Evolutionary conservation across 805 yeast genomes (phyloP).

Genomic region (Barnettozyma californica): DNA sequence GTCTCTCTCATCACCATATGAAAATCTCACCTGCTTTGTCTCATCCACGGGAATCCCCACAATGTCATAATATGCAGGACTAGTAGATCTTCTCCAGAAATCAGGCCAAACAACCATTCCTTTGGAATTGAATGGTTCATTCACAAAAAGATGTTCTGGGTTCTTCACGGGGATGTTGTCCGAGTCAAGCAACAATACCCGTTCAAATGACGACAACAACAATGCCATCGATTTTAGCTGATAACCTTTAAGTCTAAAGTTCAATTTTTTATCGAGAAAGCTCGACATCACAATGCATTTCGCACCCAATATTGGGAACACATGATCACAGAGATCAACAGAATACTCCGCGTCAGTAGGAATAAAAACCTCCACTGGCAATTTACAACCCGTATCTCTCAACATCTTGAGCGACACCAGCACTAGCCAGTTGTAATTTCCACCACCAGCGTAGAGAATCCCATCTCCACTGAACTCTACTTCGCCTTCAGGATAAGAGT

Average conservation of each 20-base stretch:
- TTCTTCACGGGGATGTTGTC: conserved; percentile 57
- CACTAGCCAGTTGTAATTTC: conserved; percentile 60
- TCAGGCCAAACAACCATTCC: conserved; percentile 62
- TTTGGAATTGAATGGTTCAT: conserved; percentile 31
- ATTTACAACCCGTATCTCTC: conserved; percentile 57
- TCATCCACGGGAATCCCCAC: conserved; percentile 41
- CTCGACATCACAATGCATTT: conserved; percentile 51
- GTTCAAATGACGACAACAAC: conserved; percentile 72
- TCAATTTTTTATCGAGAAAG: conserved; percentile 33
- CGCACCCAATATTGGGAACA: conserved; percentile 65
- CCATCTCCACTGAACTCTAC: conserved; percentile 46
- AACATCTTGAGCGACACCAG: conserved; percentile 47
- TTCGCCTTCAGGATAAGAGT: conserved; percentile 32
- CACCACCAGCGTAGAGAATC: conserved; percentile 72
- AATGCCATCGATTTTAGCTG: conserved; percentile 73
- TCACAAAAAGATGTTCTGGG: conserved; percentile 38
- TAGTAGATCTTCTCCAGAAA: conserved; percentile 64
- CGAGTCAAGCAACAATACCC: conserved; percentile 69
- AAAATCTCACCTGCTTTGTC: conserved; percentile 22
- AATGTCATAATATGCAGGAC: conserved; percentile 51
- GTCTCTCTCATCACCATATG: conserved; percentile 32
- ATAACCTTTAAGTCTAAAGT: conserved; percentile 45
- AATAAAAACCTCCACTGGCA: conserved; percentile 80
- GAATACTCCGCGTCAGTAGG: conserved; percentile 70
- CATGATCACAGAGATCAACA: conserved; percentile 57